Base-by-base conservation (phyloP, 768 basidiomycete genomes). In the Termitomyces sp. region DNA sequence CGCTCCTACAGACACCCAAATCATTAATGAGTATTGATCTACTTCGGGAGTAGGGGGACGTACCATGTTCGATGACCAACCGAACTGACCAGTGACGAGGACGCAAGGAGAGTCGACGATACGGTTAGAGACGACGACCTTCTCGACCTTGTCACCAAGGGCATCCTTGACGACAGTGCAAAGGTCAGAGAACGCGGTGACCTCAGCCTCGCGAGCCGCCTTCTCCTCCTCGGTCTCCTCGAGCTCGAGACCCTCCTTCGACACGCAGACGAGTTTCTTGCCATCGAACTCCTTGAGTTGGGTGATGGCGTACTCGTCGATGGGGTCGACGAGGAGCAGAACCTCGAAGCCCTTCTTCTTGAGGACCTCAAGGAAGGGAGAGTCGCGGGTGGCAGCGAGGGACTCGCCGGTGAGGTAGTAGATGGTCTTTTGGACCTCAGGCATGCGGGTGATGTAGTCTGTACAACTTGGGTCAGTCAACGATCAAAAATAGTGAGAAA, bases 401-500 rank as follows among this genome's bases (percentile, higher is more conserved):
- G 94, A 96, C 80, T 99, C 96, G 72, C 96, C 96, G 52, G 96
- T 99, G 63, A 98, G 89, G 81, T 96, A 98, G 84, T 98, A 99
- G 74, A 99, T 93, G 63, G 93, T 91, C 75, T 98, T 98, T 75
- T 99, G 96, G 61, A 94, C 82, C 77, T 98, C 94, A 58, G 95
- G 96, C 95, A 97, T 98, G 65, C 96, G 96, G 51, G 94, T 98
- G 71, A 98, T 96, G 81, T 98, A 99, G 79, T 99, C 92, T 94
- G 60, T 12, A 58, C 22, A 36, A 42, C 18, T 43, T 11, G 13
- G 29, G 36, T 36, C 10, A 38, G 11, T 31, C 12, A 20, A 38
- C 18, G 5, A 3, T 43, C 46, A 22, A 20, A 29, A 29, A 42
- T 41, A 1, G 31, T 27, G 1, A 50, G 47, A 12, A 1, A 16